A percentile compares a stretch with the other conserved stretches of the same genome.
Conservation (phyloP, 2,329 filamentous ascomycete genomes). For the Pseudovirgaria hyperparasitica region DNA sequence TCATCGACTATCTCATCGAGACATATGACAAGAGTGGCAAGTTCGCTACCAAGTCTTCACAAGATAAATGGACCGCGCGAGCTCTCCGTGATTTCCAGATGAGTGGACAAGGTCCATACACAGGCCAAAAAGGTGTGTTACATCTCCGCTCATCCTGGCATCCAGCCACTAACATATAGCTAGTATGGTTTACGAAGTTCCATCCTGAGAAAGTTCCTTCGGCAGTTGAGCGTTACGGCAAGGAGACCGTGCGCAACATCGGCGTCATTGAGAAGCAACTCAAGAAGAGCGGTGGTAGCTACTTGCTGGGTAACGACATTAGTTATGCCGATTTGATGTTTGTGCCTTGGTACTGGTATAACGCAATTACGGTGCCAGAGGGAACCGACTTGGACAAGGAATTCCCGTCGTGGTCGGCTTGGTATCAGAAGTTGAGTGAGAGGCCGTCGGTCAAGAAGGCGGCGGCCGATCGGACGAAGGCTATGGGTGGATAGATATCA, state of each 20-base stretch:
- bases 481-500: too few species aligned
- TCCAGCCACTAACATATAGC: constrained; percentile 3
- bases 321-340: too few species aligned
- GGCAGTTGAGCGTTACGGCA: constrained; percentile 32
- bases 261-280: constrained; percentile 31
- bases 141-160: constrained; percentile 35
- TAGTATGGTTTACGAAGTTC: constrained; percentile 10
- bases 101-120: constrained; percentile 21
- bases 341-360: constrained; percentile 17
- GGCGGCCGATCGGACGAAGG: too few species aligned
- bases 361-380: too few species aligned
- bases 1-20: constrained; percentile 26
- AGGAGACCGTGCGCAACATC: constrained; percentile 31
- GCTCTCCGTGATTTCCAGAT: constrained; percentile 19
- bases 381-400: constrained; percentile 16
- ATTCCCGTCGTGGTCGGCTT: constrained; percentile 13
- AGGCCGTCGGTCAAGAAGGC: constrained; percentile 15
- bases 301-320: constrained; percentile 28
- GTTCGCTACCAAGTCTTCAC: constrained; percentile 14
- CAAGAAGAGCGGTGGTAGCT: constrained; percentile 17
- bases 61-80: constrained; percentile 13
- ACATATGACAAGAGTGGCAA: constrained; percentile 22
- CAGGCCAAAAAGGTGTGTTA: constrained; percentile 28
- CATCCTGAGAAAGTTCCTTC: constrained; percentile 30
- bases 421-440: constrained; percentile 15